Evolutionary conservation across 306 rosid genomes (phyloP).

Genomic region (Quercus alba): DNA sequence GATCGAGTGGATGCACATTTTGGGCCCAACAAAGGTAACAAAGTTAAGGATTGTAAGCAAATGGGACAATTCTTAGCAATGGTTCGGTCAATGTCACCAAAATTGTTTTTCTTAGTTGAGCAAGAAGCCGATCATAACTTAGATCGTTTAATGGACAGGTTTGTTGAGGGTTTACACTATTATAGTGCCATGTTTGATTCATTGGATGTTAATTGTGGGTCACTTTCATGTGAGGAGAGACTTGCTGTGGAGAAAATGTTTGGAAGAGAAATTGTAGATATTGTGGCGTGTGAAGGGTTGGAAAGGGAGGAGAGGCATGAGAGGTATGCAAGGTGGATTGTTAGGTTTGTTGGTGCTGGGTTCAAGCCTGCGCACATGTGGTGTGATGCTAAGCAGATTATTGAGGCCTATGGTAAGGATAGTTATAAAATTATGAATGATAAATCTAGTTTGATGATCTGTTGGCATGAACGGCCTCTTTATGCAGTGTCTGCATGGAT

Average conservation of each 20-base stretch:
- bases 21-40: neutral
- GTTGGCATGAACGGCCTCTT: conserved; percentile 23
- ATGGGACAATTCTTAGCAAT: conserved; percentile 15
- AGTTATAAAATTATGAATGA: neutral
- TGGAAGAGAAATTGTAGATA: conserved; percentile 24
- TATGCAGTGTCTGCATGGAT: conserved; percentile 23
- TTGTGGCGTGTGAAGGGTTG: conserved; percentile 24
- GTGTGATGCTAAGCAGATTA: conserved; percentile 4
- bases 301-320: conserved; percentile 24
- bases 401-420: neutral
- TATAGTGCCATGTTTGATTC: conserved; percentile 26
- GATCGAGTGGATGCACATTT: neutral
- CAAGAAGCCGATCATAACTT: conserved; percentile 22
- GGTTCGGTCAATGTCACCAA: conserved; percentile 24
- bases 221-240: conserved; percentile 7
- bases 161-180: conserved; percentile 8
- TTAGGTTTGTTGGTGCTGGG: conserved; percentile 15
- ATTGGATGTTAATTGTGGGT: conserved; percentile 1
- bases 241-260: conserved; percentile 1
- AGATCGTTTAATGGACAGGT: conserved; percentile 8
- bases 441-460: conserved; percentile 5
- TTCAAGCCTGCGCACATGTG: conserved; percentile 25
- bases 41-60: neutral
- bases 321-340: conserved; percentile 23
- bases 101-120: conserved; percentile 17